phyloP scores from a whole-genome alignment of 2,329 filamentous ascomycete genomes.

The Ceratocystis variospora region DNA sequence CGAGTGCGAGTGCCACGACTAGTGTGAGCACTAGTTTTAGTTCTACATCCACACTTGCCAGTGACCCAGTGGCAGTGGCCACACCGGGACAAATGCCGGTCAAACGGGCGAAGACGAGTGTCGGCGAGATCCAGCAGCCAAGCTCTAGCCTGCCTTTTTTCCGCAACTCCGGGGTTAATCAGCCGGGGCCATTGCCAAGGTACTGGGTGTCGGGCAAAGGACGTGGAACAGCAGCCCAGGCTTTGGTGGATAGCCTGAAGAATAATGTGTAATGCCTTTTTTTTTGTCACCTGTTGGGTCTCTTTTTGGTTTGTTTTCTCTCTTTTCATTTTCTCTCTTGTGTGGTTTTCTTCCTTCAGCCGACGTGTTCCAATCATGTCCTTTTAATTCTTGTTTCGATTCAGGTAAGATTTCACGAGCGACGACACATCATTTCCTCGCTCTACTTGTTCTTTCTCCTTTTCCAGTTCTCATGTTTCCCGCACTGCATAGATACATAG shows the following conservation, averaged over 20 bases:
- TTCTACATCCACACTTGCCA: constrained; percentile 6
- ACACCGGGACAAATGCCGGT: constrained; percentile 12
- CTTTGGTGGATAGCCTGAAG: constrained; percentile 10
- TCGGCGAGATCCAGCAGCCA: neutral
- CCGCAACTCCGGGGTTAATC: constrained; percentile 62
- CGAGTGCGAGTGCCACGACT: neutral
- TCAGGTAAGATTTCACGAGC: constrained; percentile 1
- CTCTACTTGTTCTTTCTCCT: neutral
- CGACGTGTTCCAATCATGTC: constrained; percentile 1
- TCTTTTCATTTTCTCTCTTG: neutral
- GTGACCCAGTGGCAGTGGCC: neutral
- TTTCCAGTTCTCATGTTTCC: neutral
- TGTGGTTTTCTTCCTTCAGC: neutral
- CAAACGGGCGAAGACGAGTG: constrained; percentile 19
- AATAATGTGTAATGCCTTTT: neutral
- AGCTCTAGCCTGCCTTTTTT: constrained; percentile 25
- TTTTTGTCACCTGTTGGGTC: neutral
- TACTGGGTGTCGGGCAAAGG: constrained; percentile 30
- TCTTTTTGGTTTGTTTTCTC: neutral
- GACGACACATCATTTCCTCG: neutral
- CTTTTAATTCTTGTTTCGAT: neutral
- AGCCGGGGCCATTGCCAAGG: constrained; percentile 59
- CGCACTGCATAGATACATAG: constrained; percentile 4
- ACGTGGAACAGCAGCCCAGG: constrained; percentile 11
- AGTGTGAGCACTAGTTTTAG: constrained; percentile 7